Conservation (phyloP, 169 alveolate species). For the Eimeria acervulina region DNA sequence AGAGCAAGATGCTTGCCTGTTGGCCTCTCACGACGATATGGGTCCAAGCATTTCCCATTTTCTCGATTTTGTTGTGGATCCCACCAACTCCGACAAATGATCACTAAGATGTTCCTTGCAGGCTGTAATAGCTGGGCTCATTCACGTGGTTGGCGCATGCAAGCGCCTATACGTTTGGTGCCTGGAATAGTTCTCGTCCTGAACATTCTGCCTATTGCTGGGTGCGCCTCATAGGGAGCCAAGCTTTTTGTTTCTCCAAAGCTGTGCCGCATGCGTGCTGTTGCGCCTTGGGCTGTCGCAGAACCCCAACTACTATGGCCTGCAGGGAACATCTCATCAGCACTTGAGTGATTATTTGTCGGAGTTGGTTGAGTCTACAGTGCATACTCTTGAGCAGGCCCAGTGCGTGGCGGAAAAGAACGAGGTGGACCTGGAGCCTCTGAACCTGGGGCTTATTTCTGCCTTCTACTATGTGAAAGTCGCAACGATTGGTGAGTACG, state of each 20-base stretch:
- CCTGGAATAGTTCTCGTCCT: background rate
- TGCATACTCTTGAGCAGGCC: conserved; percentile 95
- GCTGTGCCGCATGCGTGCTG: background rate
- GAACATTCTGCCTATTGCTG: background rate
- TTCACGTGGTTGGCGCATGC: background rate
- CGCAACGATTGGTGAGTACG: conserved; percentile 85
- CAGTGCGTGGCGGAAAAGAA: conserved; percentile 96
- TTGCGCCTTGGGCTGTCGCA: conserved; percentile 77
- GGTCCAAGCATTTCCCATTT: background rate
- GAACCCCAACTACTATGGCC: conserved; percentile 99
- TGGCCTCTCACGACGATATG: background rate
- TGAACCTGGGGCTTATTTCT: conserved; percentile 93
- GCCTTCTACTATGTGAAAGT: conserved; percentile 85
- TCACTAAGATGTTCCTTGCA: conserved; percentile 96
- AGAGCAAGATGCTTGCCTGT: background rate
- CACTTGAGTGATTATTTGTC: conserved; percentile 96
- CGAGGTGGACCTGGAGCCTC: conserved; percentile 91
- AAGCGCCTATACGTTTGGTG: background rate
- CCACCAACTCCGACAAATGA: conserved; percentile 97
- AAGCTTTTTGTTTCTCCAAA: background rate
- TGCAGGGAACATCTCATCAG: conserved; percentile 95
- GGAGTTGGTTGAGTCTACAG: conserved; percentile 97
- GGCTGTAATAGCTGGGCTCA: background rate
- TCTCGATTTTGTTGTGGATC: conserved; percentile 87
- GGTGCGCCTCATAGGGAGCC: background rate